Base-by-base conservation (phyloP, 441 rosid genomes). In the Adansonia grandidieri region DNA sequence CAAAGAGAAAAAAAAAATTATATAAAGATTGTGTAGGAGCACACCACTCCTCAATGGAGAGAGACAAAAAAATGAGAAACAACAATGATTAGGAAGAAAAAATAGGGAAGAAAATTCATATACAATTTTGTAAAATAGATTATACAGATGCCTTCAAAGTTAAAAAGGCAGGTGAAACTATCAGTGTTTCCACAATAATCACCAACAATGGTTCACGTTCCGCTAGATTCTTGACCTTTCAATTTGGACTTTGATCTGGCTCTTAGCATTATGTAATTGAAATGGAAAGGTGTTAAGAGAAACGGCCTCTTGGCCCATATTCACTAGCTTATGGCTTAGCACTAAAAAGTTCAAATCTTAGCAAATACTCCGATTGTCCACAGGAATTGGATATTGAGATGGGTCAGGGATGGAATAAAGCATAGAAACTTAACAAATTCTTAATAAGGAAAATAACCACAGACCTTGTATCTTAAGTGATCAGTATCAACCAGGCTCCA, bases 381-480 rank as follows among this genome's bases (percentile, higher is more conserved):
- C 63, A 0, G 24, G 74, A 50, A 50, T 44, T 44, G 53, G 14
- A 45, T 10, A 67, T 44, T 32, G 54, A 47, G 45, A 67, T n/a
- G 58, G 2, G 45, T 6, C 37, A 6, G n/a, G 44, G 44, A 32
- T 51, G 42, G 67, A 22, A 42, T 47, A 48, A 32, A 57, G 73
- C 48, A 71, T 22, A 67, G 14, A 24, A 42, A 71, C 54, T 20
- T 42, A 61, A 61, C 58, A 71, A 66, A 66, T 37, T 62, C 19
- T 40, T 17, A 79, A 66, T 28, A 28, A 67, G 13, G 48, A 67
- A 77, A 71, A 77, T 13, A 61, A 77, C 32, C 19, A 6, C 80
- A 45, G 73, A 91, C 97, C 97, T 90, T 93, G 83, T 89, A 93
- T 89, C 94, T 85, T 84, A 93, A 82, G 82, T 90, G 85, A 68